Conservation (phyloP, 352 stramenopile genomes). For the Elongisporangium anandrum region DNA sequence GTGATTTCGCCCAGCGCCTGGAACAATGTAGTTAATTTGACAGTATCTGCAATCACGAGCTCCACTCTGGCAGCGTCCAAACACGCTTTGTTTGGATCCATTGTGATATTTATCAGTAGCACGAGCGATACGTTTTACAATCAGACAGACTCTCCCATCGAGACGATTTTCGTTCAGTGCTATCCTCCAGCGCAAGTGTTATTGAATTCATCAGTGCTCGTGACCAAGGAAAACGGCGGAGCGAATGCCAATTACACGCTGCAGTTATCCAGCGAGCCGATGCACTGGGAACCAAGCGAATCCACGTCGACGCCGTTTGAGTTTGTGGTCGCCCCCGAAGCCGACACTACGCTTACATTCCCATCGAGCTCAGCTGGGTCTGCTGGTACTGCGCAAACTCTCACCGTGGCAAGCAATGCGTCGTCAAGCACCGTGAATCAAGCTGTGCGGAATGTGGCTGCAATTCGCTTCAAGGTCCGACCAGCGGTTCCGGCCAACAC, state of each 20-base stretch:
- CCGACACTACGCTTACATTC: conserved; percentile 46
- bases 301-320: conserved; percentile 30
- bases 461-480: conserved; percentile 34
- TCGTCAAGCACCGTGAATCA: conserved; percentile 27
- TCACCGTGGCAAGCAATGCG: conserved; percentile 41
- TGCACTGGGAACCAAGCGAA: conserved; percentile 52
- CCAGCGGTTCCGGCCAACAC: conserved; percentile 24
- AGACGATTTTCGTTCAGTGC: conserved; percentile 31
- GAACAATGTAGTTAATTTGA: conserved; percentile 16
- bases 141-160: conserved; percentile 9
- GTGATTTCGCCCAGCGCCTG: conserved; percentile 24
- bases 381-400: conserved; percentile 13
- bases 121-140: conserved; percentile 37
- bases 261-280: conserved; percentile 40
- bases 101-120: conserved; percentile 23
- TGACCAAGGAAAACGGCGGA: conserved; percentile 34
- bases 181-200: conserved; percentile 32
- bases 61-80: conserved; percentile 2
- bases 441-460: conserved; percentile 23
- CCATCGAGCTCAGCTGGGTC: conserved; percentile 4
- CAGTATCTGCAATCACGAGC: conserved; percentile 14
- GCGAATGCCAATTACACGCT: conserved; percentile 30
- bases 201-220: conserved; percentile 28
- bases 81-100: conserved; percentile 18
- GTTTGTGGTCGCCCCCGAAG: conserved; percentile 21